Conservation (phyloP, 306 rosid genomes). For the Dalbergia cultrata region DNA sequence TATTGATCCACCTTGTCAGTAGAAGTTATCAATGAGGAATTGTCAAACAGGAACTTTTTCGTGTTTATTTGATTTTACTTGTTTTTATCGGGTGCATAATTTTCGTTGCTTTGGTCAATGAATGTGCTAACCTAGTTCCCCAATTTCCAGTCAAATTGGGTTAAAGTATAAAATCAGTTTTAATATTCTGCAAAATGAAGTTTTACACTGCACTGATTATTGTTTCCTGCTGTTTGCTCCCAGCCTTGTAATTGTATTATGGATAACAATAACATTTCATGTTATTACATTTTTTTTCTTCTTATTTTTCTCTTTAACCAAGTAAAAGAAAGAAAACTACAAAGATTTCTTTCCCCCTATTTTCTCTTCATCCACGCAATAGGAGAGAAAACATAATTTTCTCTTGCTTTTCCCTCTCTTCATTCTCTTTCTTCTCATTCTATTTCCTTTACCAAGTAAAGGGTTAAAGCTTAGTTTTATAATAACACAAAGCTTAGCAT, state of each 20-base stretch:
- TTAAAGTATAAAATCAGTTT: background rate
- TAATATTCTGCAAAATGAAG: background rate
- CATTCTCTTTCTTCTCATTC: too few species aligned
- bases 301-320: too few species aligned
- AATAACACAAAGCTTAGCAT: background rate
- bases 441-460: too few species aligned
- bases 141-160: background rate
- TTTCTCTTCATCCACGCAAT: too few species aligned
- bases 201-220: background rate
- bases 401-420: too few species aligned
- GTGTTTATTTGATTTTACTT: background rate
- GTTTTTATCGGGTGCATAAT: background rate
- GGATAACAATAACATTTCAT: too few species aligned
- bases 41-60: background rate
- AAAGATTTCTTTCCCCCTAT: too few species aligned
- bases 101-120: background rate
- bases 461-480: slow-evolving; percentile 1
- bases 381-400: too few species aligned
- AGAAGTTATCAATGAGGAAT: background rate
- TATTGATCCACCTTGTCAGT: background rate
- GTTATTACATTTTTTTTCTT: too few species aligned
- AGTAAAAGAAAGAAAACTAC: too few species aligned
- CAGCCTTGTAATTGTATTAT: background rate
- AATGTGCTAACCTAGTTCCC: background rate
- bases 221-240: background rate